Base-by-base conservation (phyloP, 2,329 filamentous ascomycete genomes). In the Colletotrichum eremochloae region DNA sequence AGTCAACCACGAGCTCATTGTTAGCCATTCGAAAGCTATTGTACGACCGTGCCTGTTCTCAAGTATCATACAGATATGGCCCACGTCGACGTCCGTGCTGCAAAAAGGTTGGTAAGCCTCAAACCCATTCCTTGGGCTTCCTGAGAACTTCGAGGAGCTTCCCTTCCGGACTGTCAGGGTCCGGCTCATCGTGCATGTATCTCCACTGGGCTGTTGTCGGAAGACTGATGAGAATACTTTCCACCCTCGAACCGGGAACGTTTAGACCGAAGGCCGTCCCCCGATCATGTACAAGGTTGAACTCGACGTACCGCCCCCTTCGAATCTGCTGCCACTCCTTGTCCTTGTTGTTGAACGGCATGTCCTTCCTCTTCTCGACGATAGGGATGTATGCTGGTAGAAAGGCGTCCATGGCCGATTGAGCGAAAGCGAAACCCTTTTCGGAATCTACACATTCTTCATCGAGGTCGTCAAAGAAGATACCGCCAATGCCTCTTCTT, bases 391-490 rank as follows among this genome's bases (percentile, higher is more conserved):
- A 99, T 0, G 92, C 93, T 0, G 96, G 96, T 65, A 98, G 81
- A 85, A 98, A 98, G 7, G 95, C 92, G 72, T 91, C 90, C 68
- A 98, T 86, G 77, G 93, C 94, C 78, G 95, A 93, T 78, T 95
- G 93, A 64, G 95, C 89, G 77, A 97, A 98, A 14, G 93, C 90
- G 81, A 98, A 98, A 0, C 94, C 88, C 74, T 94, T 93, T 79
- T 98, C 95, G 76, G 93, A 91, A 78, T 96, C 93, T 72, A 94
- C 94, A 77, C 95, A 92, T 1, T 89, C 88, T 77, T 93, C 93
- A 80, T 98, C 96, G 14, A 98, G 87, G 80, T 99, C 96, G 82
- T 99, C 96, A 79, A 98, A 99, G 89, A 99, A 99, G 82, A 99
- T 98, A 62, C 96, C 96, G 60, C 96, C 96, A 38, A 98, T 85